Conservation (phyloP, 306 rosid species). For the Cucurbita moschata region DNA sequence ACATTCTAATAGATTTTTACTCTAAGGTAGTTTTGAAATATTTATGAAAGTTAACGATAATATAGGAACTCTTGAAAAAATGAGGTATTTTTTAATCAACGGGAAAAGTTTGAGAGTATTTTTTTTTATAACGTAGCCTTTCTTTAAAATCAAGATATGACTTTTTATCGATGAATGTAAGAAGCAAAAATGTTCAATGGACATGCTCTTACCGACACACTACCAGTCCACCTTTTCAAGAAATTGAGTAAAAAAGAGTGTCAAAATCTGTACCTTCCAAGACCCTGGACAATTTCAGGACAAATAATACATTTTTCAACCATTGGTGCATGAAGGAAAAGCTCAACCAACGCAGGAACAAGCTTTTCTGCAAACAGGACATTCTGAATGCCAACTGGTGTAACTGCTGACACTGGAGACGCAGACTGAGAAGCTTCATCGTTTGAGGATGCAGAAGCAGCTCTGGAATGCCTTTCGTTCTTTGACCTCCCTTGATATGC, state of each 20-base stretch:
- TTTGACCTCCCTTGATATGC: conserved; percentile 27
- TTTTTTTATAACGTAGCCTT: no score
- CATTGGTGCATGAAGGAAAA: conserved; percentile 66
- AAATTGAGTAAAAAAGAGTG: conserved; percentile 7
- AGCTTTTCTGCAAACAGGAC: conserved; percentile 75
- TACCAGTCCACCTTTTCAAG: not conserved
- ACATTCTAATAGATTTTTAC: no score
- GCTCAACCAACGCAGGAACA: conserved; percentile 70
- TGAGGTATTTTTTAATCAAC: no score
- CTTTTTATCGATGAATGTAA: no score
- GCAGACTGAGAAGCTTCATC: conserved; percentile 31
- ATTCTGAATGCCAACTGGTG: conserved; percentile 38
- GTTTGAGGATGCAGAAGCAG: conserved; percentile 28
- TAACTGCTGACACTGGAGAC: conserved; percentile 32
- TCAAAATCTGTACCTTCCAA: conserved; percentile 62
- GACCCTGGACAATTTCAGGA: conserved; percentile 86
- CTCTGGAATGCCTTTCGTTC: conserved; percentile 38
- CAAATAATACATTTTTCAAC: conserved; percentile 62
- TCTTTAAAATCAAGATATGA: no score
- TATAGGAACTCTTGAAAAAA: no score
- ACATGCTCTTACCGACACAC: not conserved
- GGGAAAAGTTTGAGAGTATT: no score
- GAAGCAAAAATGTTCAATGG: not conserved
- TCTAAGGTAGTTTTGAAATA: no score
- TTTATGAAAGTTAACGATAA: no score